A percentile compares a stretch with the other conserved stretches of the same genome.
These are phyloP conservation scores for Gleditsia sinensis DNA, from an alignment of 306 rosid species.

Conservation along the genomic window DNA sequence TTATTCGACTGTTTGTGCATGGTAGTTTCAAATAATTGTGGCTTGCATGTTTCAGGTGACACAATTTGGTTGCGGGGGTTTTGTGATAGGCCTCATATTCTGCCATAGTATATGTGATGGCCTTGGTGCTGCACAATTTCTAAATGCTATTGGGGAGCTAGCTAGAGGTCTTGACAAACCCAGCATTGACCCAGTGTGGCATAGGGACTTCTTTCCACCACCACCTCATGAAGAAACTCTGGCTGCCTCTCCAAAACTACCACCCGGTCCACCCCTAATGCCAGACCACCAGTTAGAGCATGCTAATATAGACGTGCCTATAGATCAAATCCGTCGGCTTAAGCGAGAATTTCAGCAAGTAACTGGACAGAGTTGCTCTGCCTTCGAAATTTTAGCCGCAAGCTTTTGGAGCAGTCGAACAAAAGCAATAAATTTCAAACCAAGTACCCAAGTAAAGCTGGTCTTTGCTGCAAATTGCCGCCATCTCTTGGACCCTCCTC, in stretches of 20 bases:
- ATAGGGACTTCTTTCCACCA: conserved; percentile 51
- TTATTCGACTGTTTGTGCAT: not conserved
- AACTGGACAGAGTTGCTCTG: conserved; percentile 59
- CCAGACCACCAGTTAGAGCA: conserved; percentile 50
- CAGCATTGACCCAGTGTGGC: conserved; percentile 61
- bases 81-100: conserved; percentile 71
- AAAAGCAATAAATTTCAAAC: conserved; percentile 36
- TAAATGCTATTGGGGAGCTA: conserved; percentile 69
- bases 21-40: not conserved
- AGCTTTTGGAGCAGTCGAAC: conserved; percentile 64
- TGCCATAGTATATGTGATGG: conserved; percentile 84
- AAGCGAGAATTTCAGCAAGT: conserved; percentile 50
- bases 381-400: conserved; percentile 71
- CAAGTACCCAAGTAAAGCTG: conserved; percentile 35
- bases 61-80: conserved; percentile 69
- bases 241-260: not conserved
- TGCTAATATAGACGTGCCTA: conserved; percentile 54
- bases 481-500: conserved; percentile 58
- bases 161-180: conserved; percentile 56
- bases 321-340: conserved; percentile 40
- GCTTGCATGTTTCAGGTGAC: conserved; percentile 60
- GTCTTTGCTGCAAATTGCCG: conserved; percentile 87
- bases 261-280: conserved; percentile 15
- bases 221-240: not conserved
- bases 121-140: conserved; percentile 86